Conservation (phyloP, 306 rosid genomes). For the Cajanus cajan region DNA sequence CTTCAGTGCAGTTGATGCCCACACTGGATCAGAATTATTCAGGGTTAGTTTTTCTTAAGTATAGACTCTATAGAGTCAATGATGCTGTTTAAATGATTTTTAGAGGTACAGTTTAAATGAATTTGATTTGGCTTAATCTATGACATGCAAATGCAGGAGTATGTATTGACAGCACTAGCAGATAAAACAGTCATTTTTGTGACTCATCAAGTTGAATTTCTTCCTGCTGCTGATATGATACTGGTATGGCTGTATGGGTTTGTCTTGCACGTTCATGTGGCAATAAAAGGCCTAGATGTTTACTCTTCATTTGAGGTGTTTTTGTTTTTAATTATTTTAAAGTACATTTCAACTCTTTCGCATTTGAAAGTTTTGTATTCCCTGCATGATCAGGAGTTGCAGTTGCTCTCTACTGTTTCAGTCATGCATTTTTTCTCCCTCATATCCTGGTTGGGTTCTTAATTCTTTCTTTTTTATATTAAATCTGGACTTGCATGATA, state of each 20-base stretch:
- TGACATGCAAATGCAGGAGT: conserved; percentile 74
- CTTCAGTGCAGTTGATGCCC: conserved; percentile 94
- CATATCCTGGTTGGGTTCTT: conserved; percentile 22
- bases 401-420: conserved; percentile 23
- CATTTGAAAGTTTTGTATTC: neutral
- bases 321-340: neutral
- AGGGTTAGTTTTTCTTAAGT: conserved; percentile 50
- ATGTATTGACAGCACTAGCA: conserved; percentile 71
- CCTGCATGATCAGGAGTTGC: conserved; percentile 21
- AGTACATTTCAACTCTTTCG: conserved; percentile 11
- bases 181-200: conserved; percentile 80
- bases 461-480: neutral
- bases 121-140: conserved; percentile 35
- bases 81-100: conserved; percentile 18
- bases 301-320: conserved; percentile 8
- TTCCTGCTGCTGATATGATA: conserved; percentile 78
- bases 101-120: conserved; percentile 17
- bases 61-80: conserved; percentile 4
- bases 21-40: conserved; percentile 78
- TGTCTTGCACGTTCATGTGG: conserved; percentile 25
- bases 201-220: conserved; percentile 93
- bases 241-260: conserved; percentile 38
- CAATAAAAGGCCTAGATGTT: conserved; percentile 21
- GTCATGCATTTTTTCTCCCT: conserved; percentile 5
- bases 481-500: neutral